Evolutionary conservation across 169 alveolate species (phyloP).

Genomic region (Plasmodium chabaudi): DNA sequence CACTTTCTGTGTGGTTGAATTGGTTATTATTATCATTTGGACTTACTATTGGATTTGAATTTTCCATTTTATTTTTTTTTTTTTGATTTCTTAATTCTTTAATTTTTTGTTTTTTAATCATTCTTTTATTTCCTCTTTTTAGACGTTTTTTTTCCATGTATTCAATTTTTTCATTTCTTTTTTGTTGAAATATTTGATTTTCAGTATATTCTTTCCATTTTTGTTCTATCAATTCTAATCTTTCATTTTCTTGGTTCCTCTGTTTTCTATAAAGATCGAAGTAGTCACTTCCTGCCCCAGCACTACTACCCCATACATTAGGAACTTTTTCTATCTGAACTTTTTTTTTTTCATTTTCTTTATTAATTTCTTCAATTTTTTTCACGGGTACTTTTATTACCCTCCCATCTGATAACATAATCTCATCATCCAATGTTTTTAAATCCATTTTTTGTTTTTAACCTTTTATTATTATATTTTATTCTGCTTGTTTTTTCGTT

Average conservation of each 20-base stretch:
- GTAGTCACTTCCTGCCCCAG: slow-evolving; percentile 88
- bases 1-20: background rate
- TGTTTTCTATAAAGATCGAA: slow-evolving; percentile 80
- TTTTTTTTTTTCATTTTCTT: slow-evolving; percentile 65
- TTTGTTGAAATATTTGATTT: slow-evolving; percentile 80
- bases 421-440: slow-evolving; percentile 73
- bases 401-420: slow-evolving; percentile 79
- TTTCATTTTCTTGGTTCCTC: slow-evolving; percentile 77
- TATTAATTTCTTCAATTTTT: slow-evolving; percentile 17
- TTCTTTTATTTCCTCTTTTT: slow-evolving; percentile 77
- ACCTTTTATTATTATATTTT: background rate
- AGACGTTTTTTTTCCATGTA: slow-evolving; percentile 76
- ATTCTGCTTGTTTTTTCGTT: background rate
- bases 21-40: background rate
- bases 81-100: slow-evolving; percentile 27
- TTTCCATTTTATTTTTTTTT: slow-evolving; percentile 23
- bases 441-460: slow-evolving; percentile 14
- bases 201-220: slow-evolving; percentile 79
- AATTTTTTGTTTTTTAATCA: slow-evolving; percentile 75
- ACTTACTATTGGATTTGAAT: too few relatives aligned
- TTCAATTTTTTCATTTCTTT: slow-evolving; percentile 76
- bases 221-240: slow-evolving; percentile 77
- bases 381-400: slow-evolving; percentile 72
- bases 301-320: slow-evolving; percentile 87
- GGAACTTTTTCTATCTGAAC: slow-evolving; percentile 78